These are phyloP conservation scores for Cladosporium phlei DNA, from an alignment of 2,329 filamentous ascomycete genomes.

Conservation along the genomic window DNA sequence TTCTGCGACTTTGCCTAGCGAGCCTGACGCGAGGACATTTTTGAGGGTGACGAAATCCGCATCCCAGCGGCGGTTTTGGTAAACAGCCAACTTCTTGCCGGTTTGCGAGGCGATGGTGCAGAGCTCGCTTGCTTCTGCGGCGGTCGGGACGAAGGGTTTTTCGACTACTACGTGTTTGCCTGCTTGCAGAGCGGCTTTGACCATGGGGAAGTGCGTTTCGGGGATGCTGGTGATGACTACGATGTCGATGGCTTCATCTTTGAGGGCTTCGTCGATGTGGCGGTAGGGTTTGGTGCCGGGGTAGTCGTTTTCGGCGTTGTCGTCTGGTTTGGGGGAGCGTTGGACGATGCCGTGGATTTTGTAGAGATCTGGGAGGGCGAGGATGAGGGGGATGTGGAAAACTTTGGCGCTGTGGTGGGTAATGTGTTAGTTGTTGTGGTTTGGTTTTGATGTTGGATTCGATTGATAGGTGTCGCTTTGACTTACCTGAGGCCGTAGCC, in stretches of 20 bases:
- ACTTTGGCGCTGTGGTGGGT: conserved; percentile 56
- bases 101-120: conserved; percentile 37
- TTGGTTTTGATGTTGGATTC: not conserved
- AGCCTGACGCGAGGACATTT: conserved; percentile 55
- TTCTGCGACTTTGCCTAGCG: conserved; percentile 68
- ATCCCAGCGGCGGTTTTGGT: conserved; percentile 67
- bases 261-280: conserved; percentile 57
- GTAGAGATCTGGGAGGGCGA: conserved; percentile 54
- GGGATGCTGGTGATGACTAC: conserved; percentile 69
- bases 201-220: conserved; percentile 63
- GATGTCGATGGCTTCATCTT: conserved; percentile 62
- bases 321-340: conserved; percentile 58
- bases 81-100: conserved; percentile 42
- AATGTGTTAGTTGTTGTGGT: not conserved
- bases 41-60: conserved; percentile 68
- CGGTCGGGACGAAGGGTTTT: conserved; percentile 75
- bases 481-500: conserved; percentile 53
- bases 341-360: conserved; percentile 72
- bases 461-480: not conserved
- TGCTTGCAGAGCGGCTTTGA: conserved; percentile 59
- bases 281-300: conserved; percentile 62
- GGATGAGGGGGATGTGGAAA: conserved; percentile 79
- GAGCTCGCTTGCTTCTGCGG: conserved; percentile 62
- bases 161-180: conserved; percentile 77
- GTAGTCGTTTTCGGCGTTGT: conserved; percentile 66